These are phyloP conservation scores for Fusarium mexicanum DNA, from an alignment of 2,329 filamentous ascomycete species.

Conservation along the genomic window DNA sequence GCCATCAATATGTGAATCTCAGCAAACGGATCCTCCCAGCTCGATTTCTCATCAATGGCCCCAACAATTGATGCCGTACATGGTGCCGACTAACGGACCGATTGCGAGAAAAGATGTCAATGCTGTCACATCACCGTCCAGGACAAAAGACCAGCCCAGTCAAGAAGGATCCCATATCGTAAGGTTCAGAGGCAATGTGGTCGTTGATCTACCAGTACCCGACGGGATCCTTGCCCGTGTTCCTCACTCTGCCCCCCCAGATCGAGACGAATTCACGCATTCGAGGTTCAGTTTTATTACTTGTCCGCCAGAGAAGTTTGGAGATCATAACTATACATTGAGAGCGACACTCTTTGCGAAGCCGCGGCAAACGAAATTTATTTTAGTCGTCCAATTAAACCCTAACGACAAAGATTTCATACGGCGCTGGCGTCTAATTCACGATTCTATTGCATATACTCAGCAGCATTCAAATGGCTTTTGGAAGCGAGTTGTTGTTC, in stretches of 20 bases:
- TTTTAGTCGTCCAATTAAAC: neutral
- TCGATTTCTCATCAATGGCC: neutral
- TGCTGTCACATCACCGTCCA: neutral
- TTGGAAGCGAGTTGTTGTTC: neutral
- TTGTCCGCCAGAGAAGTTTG: fast-evolving
- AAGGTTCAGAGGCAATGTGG: neutral
- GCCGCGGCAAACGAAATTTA: neutral
- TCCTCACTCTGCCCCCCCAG: neutral
- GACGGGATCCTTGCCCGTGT: neutral
- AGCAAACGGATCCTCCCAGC: neutral
- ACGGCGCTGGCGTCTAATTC: neutral
- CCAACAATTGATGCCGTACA: neutral
- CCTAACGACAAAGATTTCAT: neutral
- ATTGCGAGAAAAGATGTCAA: no score
- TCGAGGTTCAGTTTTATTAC: neutral
- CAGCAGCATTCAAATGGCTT: neutral
- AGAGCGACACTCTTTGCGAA: neutral
- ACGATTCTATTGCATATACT: neutral
- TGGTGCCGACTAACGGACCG: no score
- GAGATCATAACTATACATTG: fast-evolving
- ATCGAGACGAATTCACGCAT: neutral
- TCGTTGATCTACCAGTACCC: neutral
- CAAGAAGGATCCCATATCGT: fast-evolving
- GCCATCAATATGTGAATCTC: neutral
- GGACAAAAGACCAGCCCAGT: fast-evolving